Percentiles rank a stretch among this genome's conserved stretches.
These are phyloP conservation scores for Spizellomyces punctatus DNA, from an alignment of 192 early-diverging fungal genomes.

Conservation along the genomic window DNA sequence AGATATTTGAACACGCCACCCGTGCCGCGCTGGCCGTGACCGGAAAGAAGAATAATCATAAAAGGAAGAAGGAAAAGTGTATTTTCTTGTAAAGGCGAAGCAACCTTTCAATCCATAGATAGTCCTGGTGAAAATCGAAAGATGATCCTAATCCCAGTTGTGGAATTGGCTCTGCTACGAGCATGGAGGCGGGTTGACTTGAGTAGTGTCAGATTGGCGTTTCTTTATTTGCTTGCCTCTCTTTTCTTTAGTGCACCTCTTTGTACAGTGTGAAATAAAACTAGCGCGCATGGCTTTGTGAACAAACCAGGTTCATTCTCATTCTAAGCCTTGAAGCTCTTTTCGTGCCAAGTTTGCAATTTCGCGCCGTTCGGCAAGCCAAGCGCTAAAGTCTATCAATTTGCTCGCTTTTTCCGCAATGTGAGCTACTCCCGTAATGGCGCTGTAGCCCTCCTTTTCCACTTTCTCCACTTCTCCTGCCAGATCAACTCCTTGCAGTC, in stretches of 20 bases:
- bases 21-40: slow-evolving; percentile 66
- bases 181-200: too few species aligned
- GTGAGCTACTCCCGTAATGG: slow-evolving; percentile 6
- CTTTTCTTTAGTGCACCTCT: too few species aligned
- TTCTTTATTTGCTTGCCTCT: too few species aligned
- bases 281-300: too few species aligned
- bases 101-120: background rate
- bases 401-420: slow-evolving; percentile 14
- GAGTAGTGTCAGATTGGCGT: too few species aligned
- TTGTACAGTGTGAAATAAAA: too few species aligned
- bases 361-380: slow-evolving; percentile 60
- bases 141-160: too few species aligned
- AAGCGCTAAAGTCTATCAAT: slow-evolving; percentile 48
- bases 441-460: slow-evolving; percentile 6
- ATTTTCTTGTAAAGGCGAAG: slow-evolving; percentile 11
- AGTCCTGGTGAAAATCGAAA: too few species aligned
- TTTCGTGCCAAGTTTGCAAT: slow-evolving; percentile 53
- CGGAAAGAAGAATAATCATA: background rate
- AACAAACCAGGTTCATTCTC: background rate
- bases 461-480: slow-evolving; percentile 7
- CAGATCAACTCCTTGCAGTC: background rate
- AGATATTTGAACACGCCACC: slow-evolving; percentile 84
- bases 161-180: too few species aligned
- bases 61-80: slow-evolving; percentile 28
- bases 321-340: slow-evolving; percentile 35